Evolutionary conservation across 352 stramenopile species (phyloP), one percentile per base, ranked within the genome.

Genomic region (Pythium volutum): DNA sequence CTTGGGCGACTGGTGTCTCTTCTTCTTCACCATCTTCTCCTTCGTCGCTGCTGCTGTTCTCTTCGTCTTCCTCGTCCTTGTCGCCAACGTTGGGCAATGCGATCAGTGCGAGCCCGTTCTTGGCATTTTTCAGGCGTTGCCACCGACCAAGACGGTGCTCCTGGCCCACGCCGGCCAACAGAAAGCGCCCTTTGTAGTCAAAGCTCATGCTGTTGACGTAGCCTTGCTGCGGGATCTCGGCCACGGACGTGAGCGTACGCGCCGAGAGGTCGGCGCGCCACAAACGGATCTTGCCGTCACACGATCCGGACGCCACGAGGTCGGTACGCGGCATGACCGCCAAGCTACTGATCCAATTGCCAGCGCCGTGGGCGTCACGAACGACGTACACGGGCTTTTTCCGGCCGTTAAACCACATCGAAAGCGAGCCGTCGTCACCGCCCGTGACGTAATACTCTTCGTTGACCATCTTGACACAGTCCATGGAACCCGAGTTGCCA

Each of bases 381-480:
- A 97, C 74, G 20, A 92, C 77, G 52, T 72, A 81, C 23, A 96
- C 83, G 8, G 95, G 91, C 68, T 97, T 98, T 72, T 98, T 98
- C 42, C 96, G 91, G 31, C 86, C 85, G 45, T 93, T 96, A 64
- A 93, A 96, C 91, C 94, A 98, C 29, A 98, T 81, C 42, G 84
- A 85, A 26, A 98, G 73, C 34, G 80, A 89, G 29, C 86, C 95
- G 46, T 97, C 87, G 62, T 98, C 83, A 22, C 91, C 92, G 42
- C 93, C 92, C 0, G 89, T 97, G 25, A 98, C 75, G 67, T 97
- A 98, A 69, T 94, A 95, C 68, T 97, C 84, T 59, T 97, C 90
- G 33, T 79, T 95, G 62, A 97, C 64, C 88, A 97, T 97, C 55
- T 88, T 84, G 63, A 96, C 75, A 66, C 84, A 97, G 70, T 97